phyloP scores from a whole-genome alignment of 768 basidiomycete species.

The Candolleomyces efflorescens region DNA sequence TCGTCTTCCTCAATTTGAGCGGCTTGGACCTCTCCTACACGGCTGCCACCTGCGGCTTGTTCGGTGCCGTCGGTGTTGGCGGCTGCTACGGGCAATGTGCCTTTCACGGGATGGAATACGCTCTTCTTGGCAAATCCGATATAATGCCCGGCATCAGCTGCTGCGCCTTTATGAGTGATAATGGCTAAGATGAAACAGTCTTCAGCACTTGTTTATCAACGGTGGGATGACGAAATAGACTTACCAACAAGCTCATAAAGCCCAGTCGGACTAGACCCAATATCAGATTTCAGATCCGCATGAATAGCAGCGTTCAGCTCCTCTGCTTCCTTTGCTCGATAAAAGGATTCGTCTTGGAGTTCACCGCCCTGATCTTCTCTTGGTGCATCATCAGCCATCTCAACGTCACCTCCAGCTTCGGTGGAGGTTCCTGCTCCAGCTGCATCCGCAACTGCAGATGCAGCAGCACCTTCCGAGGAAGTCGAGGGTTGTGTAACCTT shows the following conservation, averaged over 20 bases:
- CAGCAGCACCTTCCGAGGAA: constrained; percentile 19
- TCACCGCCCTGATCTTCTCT: constrained; percentile 32
- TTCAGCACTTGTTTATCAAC: constrained; percentile 6
- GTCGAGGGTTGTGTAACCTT: constrained; percentile 34
- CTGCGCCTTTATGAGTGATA: constrained; percentile 95
- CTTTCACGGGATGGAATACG: constrained; percentile 48
- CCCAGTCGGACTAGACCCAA: constrained; percentile 73
- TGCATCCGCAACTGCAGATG: constrained; percentile 13
- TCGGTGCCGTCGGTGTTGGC: constrained; percentile 7
- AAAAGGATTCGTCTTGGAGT: constrained; percentile 61
- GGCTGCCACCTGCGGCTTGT: background rate
- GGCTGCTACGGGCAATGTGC: constrained; percentile 15
- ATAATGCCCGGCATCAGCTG: constrained; percentile 94
- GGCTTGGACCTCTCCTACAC: constrained; percentile 10
- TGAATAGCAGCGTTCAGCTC: constrained; percentile 65
- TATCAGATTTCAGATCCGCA: constrained; percentile 57
- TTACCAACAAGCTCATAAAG: constrained; percentile 89
- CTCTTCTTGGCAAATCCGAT: constrained; percentile 87
- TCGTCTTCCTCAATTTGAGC: constrained; percentile 55
- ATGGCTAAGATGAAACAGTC: constrained; percentile 52
- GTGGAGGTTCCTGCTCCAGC: constrained; percentile 15
- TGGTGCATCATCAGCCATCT: constrained; percentile 38
- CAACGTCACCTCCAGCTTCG: constrained; percentile 35
- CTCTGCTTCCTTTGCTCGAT: constrained; percentile 58
- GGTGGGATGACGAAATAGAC: too few species aligned